Base-by-base conservation (phyloP, 179 eudicot genomes). In the Actinidia polygama region DNA sequence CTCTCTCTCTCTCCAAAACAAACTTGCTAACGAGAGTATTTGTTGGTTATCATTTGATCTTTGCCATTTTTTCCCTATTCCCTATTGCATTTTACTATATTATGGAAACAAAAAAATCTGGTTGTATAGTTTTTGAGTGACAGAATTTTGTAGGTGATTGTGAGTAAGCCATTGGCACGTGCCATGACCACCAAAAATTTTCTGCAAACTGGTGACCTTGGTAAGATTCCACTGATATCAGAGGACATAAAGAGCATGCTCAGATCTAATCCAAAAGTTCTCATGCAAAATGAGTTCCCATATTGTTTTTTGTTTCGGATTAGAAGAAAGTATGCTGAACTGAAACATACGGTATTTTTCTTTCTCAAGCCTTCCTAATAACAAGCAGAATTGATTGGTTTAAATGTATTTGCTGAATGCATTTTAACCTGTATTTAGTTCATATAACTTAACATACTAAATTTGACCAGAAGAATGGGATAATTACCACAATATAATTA, bases 121-220 rank as follows among this genome's bases (percentile, higher is more conserved):
- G 0, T 3, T 26, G 47, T 19, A 9, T 75, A n/a, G 26, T 75
- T 0, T 3, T 16, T 30, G 11, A 19, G 8, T 40, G 67, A 36
- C 49, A 72, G 49, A 40, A 78, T 44, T 74, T 79, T 87, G 67
- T 82, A 96, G 99, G 97, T 91, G 26, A 96, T 96, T 82, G 89
- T 91, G 76, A 96, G 93, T 85, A 95, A 96, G 88, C 93, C 98
- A 30, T 89, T 98, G 75, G 95, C 91, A 91, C 99, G 96, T 86
- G 88, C 93, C 69, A 85, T 91, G 80, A 66, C 85, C 73, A 90
- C 83, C 79, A 95, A 83, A 83, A 91, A 95, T 26, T 94, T 98
- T 36, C 54, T 96, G 75, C 93, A 85, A 61, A 85, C 82, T 78
- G 90, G 84, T 54, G 92, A 94, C 77, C 73, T 91, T 80, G 90